Base-by-base conservation (phyloP, 2,329 filamentous ascomycete species). In the Colletotrichum sp. region DNA sequence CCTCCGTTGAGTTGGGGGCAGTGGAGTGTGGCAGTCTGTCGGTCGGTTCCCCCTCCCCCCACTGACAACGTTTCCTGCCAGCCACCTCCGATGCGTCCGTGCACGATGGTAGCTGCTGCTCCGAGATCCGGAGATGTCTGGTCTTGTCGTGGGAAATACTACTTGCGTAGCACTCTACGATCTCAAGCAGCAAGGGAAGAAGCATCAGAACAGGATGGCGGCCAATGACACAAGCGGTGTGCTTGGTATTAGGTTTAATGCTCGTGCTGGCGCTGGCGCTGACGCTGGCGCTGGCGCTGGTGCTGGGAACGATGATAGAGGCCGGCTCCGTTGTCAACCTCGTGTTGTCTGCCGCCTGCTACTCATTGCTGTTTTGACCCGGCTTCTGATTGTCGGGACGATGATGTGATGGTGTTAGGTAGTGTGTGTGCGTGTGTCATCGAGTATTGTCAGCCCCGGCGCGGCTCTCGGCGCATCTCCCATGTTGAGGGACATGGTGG, bases 381-480 rank as follows among this genome's bases (percentile, higher is more conserved):
- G 57, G 26, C 24, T 28, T 28, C 26, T 30, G 60, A 39, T 64
- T 24, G 60, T 26, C 15, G 24, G 60, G 60, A 39, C 36, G 60
- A 64, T 64, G 32, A 64, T 64, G 32, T 64, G 60, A 64, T 64
- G 32, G 59, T 30, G 13, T 21, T 21, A n/a, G 39, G 36, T 39
- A 16, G 36, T 39, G 36, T 18, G 36, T 18, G 36, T 39, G 15
- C 36, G 36, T 63, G 64, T 62, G 71, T 69, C 65, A 69, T 69
- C 55, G 52, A 24, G 10, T 49, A 18, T 59, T 69, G 71, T 73
- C 57, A 73, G 39, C 65, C 52, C 32, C 59, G 62, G 69, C 69
- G 62, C 57, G 70, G 63, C 70, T 72, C 34, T 72, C 71, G 71
- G 71, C 65, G 71, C 28, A 57, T 73, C 49, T 69, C 15, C 16